Evolutionary conservation across 257 asterid species (phyloP), one percentile per base, ranked within the genome.

Genomic region (Cordia subcordata): DNA sequence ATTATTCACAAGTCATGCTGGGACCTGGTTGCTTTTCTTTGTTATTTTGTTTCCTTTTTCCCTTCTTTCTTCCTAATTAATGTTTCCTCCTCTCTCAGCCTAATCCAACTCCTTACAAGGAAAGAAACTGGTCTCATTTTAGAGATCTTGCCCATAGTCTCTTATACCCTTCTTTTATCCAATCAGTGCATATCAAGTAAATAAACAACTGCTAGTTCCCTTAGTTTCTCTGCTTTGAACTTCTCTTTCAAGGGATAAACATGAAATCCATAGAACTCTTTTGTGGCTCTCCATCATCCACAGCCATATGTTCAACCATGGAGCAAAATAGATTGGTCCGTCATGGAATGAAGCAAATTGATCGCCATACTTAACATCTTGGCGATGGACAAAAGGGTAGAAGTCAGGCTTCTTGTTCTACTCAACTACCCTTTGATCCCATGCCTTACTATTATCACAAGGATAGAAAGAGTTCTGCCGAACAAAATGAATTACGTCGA

Each of bases 261-360:
- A 87, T 90, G 94, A 90, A 87, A 75, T 59, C 94, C 63, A 68
- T 82, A 13, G 95, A 87, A 11, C 49, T 90, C 0, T 87, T 90
- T 47, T 90, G 98, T 44, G 83, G 94, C 62, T 87, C 96, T 0
- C 96, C 88, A 0, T 85, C 94, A 15, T 84, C 98, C 32, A 90
- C 96, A 11, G 98, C 98, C 21, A 83, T 90, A 69, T 87, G 96
- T 38, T 77, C 96, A 18, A 83, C 85, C 86, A 81, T 73, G 75
- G 89, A 87, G 59, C 81, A 76, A 39, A 81, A 78, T 3, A 63
- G 81, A 72, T 73, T 82, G 53, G 75, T 77, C 70, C 86, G 85
- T 4, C 80, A 55, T 0, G 80, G 79, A 4, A 81, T 79, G 17
- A 57, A 50, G 45, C 65, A 68, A 0, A 54, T 65, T 1, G 68